Base-by-base conservation (phyloP, 1,284 basidiomycete genomes). In the Rhodotorula sp. region DNA sequence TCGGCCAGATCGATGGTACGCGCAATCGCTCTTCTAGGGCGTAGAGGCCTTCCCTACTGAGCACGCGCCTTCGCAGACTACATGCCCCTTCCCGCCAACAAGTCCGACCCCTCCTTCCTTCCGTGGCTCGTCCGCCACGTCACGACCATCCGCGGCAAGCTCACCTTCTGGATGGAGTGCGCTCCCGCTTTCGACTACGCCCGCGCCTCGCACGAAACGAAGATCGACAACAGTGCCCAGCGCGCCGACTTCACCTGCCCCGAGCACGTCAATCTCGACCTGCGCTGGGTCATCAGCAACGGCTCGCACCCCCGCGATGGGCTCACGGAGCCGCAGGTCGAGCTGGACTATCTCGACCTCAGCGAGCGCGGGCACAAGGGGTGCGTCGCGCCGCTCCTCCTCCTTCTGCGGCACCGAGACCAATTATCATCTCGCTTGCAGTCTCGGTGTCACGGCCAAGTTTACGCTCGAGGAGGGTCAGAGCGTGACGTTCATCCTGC, bases 131-230 rank as follows among this genome's bases (percentile, higher is more conserved):
- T 94, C 69, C 88, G 94, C 17, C 89, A 91, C 58, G 88, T 97
- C 36, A 92, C 95, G 83, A 87, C 90, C 71, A 88, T 95, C 74
- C 88, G 93, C 29, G 93, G 94, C 3, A 84, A 80, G 5, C 84
- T 94, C 44, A 88, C 90, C 0, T 84, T 94, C 68, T 85, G 87
- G 66, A 86, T 95, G 81, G 79, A 80, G 82, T 94, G 91, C 78
- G 92, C 92, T 0, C 94, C 94, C 0, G 94, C 93, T 0, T 97
- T 97, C 86, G 90, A 96, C 82, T 97, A 97, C 78, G 92, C 92
- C 3, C 86, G 89, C 22, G 86, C 88, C 67, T 70, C 84, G 6
- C 94, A 97, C 81, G 86, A 84, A 6, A 89, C 90, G 8, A 60
- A 82, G 78, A 78, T 85, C 59, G 80, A 82, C 27, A 73, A 80